Percentiles rank a stretch among this genome's conserved stretches.
These are phyloP conservation scores for Plasmodium yoelii DNA, from an alignment of 169 alveolate genomes.

Conservation along the genomic window DNA sequence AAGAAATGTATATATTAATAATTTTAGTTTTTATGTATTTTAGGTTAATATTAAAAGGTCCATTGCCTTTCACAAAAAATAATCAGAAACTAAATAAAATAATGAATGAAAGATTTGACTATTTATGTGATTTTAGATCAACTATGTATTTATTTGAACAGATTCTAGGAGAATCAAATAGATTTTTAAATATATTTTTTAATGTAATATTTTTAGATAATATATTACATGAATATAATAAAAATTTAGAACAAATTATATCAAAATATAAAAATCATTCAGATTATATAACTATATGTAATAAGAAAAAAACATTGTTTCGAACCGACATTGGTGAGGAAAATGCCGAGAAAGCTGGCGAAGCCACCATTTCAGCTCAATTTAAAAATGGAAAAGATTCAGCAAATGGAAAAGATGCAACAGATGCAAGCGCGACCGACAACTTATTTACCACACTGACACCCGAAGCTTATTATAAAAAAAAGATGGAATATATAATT, in stretches of 20 bases:
- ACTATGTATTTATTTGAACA: constrained; percentile 71
- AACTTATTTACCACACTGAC: constrained; percentile 13
- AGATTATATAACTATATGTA: constrained; percentile 33
- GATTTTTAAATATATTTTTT: constrained; percentile 41
- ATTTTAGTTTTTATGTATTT: constrained; percentile 67
- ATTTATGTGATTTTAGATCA: constrained; percentile 63
- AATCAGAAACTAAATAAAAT: constrained; percentile 43
- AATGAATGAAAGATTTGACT: constrained; percentile 67
- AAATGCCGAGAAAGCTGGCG: too few relatives aligned
- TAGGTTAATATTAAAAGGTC: constrained; percentile 65
- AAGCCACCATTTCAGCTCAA: too few relatives aligned
- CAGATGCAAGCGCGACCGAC: too few relatives aligned
- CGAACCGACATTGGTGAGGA: background rate
- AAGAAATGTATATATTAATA: constrained; percentile 64
- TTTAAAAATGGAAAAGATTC: too few relatives aligned
- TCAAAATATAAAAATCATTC: constrained; percentile 27
- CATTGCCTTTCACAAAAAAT: constrained; percentile 39
- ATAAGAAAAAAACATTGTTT: constrained; percentile 5
- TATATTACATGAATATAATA: constrained; percentile 60
- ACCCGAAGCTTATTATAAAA: constrained; percentile 28
- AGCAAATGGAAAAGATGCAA: too few relatives aligned
- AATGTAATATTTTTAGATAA: constrained; percentile 65
- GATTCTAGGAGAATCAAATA: constrained; percentile 67
- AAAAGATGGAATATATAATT: constrained; percentile 38
- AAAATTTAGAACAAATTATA: constrained; percentile 18